Evolutionary conservation across 371 early-diverging fungal species (phyloP).

Genomic region (Mucor saturninus): DNA sequence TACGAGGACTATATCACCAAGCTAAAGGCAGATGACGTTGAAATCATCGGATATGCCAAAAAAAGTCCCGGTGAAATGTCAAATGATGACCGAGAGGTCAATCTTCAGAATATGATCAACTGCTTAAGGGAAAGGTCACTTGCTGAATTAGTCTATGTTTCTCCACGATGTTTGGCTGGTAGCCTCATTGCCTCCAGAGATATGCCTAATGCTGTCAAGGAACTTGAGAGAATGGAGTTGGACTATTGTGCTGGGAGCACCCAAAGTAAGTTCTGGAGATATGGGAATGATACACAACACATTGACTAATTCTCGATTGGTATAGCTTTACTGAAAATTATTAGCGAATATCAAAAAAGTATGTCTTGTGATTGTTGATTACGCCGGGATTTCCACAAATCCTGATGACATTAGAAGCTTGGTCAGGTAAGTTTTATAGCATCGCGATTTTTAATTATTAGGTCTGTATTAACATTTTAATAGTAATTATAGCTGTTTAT

Average conservation of each 20-base stretch:
- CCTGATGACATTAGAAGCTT: constrained; percentile 9
- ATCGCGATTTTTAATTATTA: constrained; percentile 13
- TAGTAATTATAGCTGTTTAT: constrained; percentile 14
- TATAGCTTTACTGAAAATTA: constrained; percentile 15
- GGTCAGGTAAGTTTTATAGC: constrained; percentile 22
- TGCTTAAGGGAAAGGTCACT: constrained; percentile 15
- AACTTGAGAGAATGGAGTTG: constrained; percentile 16
- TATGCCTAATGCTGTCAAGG: constrained; percentile 11
- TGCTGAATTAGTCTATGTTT: constrained; percentile 11
- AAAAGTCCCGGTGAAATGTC: constrained; percentile 15
- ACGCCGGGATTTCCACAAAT: constrained; percentile 12
- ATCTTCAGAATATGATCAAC: constrained; percentile 15
- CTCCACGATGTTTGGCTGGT: constrained; percentile 16
- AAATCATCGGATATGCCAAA: constrained; percentile 24
- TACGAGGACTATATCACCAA: constrained; percentile 17
- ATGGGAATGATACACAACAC: constrained; percentile 17
- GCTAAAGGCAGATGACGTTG: constrained; percentile 16
- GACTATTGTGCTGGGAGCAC: constrained; percentile 15
- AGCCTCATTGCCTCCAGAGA: constrained; percentile 16
- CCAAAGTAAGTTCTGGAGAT: constrained; percentile 19
- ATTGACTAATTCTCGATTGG: constrained; percentile 13
- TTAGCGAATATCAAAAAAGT: constrained; percentile 12
- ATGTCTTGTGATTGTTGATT: constrained; percentile 13
- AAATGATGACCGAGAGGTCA: constrained; percentile 13
- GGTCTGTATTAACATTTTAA: constrained; percentile 17